Conservation (phyloP, 2,329 filamentous ascomycete species). For the Colletotrichum sp. region DNA sequence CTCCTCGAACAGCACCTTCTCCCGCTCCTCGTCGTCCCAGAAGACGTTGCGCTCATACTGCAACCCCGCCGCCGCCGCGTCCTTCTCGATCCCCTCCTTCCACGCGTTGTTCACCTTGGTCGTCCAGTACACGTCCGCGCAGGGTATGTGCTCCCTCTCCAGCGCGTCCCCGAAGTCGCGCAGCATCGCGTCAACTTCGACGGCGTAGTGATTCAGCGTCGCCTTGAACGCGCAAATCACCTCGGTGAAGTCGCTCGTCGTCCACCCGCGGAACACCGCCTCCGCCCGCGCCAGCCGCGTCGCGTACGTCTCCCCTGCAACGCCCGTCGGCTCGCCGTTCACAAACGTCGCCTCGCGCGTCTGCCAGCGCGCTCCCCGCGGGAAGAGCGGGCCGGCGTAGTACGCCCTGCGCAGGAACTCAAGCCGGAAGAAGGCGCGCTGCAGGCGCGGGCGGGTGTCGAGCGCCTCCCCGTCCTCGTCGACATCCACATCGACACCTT, state of each 20-base stretch:
- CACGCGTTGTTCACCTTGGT: background rate
- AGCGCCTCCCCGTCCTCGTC: background rate
- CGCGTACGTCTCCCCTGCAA: background rate
- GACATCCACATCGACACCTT: background rate
- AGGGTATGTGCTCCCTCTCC: background rate
- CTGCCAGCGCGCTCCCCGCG: background rate
- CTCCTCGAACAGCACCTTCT: background rate
- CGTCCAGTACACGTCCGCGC: background rate
- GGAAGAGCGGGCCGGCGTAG: constrained; percentile 2
- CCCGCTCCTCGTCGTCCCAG: background rate
- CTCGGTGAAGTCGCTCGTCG: background rate
- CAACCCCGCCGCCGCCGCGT: background rate
- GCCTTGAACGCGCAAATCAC: constrained; percentile 8
- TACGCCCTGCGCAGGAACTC: background rate
- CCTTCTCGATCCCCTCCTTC: background rate
- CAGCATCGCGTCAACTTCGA: background rate
- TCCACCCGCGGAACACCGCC: background rate
- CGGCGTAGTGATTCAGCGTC: constrained; percentile 2
- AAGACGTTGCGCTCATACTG: background rate
- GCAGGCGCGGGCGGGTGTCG: background rate
- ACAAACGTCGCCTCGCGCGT: background rate
- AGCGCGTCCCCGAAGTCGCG: background rate
- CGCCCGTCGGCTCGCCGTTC: background rate
- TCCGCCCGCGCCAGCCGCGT: background rate
- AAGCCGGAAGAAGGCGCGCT: constrained; percentile 16